Percentiles rank a stretch among this genome's conserved stretches.
Evolutionary conservation across 495 filamentous ascomycete species (phyloP).

Genomic region (Aeminium ludgeri): DNA sequence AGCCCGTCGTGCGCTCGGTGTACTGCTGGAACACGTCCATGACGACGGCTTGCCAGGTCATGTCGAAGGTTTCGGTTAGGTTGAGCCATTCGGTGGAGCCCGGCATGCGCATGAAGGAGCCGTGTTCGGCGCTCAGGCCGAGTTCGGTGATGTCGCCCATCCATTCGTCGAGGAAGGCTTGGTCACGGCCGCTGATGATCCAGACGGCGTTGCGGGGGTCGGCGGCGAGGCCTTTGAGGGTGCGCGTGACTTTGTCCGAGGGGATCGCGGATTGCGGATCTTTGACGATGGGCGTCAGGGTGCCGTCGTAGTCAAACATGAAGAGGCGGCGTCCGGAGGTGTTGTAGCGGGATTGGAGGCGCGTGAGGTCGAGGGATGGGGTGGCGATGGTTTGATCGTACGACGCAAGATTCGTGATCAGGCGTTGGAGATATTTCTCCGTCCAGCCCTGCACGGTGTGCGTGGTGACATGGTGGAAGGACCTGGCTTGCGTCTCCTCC

Average conservation of each 20-base stretch:
- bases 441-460: slow-evolving; percentile 78
- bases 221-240: slow-evolving; percentile 58
- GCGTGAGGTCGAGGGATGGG: slow-evolving; percentile 56
- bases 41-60: slow-evolving; percentile 76
- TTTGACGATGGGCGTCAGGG: slow-evolving; percentile 85
- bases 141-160: slow-evolving; percentile 71
- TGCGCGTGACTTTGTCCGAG: slow-evolving; percentile 60
- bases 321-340: slow-evolving; percentile 60
- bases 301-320: slow-evolving; percentile 98
- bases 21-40: slow-evolving; percentile 67
- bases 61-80: slow-evolving; percentile 61
- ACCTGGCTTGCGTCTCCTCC: slow-evolving; percentile 36
- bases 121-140: slow-evolving; percentile 87
- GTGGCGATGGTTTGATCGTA: slow-evolving; percentile 60
- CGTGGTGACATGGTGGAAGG: slow-evolving; percentile 68
- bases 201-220: slow-evolving; percentile 78
- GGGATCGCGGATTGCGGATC: slow-evolving; percentile 79
- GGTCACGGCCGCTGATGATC: slow-evolving; percentile 91
- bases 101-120: slow-evolving; percentile 77
- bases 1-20: slow-evolving; percentile 68
- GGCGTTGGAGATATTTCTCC: slow-evolving; percentile 50
- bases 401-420: slow-evolving; percentile 62
- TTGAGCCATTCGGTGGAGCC: slow-evolving; percentile 63
- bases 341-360: slow-evolving; percentile 54
- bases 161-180: slow-evolving; percentile 71